Evolutionary conservation across 495 filamentous ascomycete genomes (phyloP).

Genomic region (Aspergillus affinis): DNA sequence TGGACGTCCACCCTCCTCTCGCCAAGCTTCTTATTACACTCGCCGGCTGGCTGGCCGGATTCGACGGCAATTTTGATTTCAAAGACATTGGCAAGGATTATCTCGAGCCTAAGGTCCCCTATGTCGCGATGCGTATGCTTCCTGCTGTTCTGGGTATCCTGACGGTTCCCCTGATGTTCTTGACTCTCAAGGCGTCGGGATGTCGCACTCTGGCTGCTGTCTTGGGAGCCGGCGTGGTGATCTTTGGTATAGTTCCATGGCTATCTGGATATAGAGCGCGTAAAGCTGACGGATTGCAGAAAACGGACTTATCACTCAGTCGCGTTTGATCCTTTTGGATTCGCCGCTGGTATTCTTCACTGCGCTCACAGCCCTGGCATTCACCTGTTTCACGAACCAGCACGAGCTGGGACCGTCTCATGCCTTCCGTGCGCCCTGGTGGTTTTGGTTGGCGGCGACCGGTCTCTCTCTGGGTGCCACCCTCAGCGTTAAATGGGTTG

Average conservation of each 20-base stretch:
- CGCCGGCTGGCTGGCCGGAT: conserved; percentile 92
- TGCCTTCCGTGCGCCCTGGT: conserved; percentile 88
- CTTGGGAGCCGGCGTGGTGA: conserved; percentile 79
- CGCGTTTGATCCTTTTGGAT: conserved; percentile 91
- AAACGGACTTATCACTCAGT: conserved; percentile 92
- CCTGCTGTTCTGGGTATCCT: conserved; percentile 85
- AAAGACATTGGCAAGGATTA: conserved; percentile 99
- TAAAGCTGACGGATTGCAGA: conserved; percentile 51
- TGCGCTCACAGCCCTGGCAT: conserved; percentile 85
- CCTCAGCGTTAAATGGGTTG: conserved; percentile 97
- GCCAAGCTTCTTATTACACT: conserved; percentile 95
- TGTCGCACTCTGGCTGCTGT: conserved; percentile 81
- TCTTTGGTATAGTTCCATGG: conserved; percentile 67
- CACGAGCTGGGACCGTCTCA: conserved; percentile 86
- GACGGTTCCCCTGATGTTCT: conserved; percentile 86
- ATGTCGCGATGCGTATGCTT: conserved; percentile 95
- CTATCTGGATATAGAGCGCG: background rate
- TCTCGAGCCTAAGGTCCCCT: conserved; percentile 88
- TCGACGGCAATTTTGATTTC: conserved; percentile 95
- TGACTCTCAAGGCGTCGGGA: conserved; percentile 88
- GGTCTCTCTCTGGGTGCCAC: conserved; percentile 88
- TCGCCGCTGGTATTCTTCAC: conserved; percentile 93
- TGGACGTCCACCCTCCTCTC: conserved; percentile 98
- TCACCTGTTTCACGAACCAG: conserved; percentile 92
- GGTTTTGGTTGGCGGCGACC: conserved; percentile 93